A percentile compares a stretch with the other conserved stretches of the same genome.
Evolutionary conservation across 805 yeast genomes (phyloP).

Genomic region (Sungouiella blattae): DNA sequence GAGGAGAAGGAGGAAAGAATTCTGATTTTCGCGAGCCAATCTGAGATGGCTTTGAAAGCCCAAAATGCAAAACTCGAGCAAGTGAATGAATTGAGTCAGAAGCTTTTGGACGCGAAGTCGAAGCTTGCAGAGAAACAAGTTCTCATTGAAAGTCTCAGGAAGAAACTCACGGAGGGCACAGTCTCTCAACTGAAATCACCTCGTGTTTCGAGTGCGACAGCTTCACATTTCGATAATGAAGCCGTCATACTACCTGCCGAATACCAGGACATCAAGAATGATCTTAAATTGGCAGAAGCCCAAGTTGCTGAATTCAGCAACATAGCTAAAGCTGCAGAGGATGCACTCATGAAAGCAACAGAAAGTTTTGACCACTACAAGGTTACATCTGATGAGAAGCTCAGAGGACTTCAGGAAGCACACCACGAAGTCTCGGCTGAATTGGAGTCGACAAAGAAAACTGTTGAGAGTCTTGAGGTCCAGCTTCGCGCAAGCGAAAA

Average conservation of each 20-base stretch:
- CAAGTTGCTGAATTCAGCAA: conserved; percentile 57
- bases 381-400: conserved; percentile 20
- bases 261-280: conserved; percentile 47
- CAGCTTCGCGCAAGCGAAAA: conserved; percentile 5
- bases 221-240: conserved; percentile 1
- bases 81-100: conserved; percentile 51
- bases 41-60: conserved; percentile 51
- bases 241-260: conserved; percentile 20
- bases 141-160: conserved; percentile 35
- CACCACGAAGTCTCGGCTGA: conserved; percentile 20
- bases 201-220: background rate
- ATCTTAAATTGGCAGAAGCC: conserved; percentile 54
- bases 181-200: conserved; percentile 15
- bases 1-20: conserved; percentile 53
- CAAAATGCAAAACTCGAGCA: conserved; percentile 53
- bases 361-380: conserved; percentile 47
- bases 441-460: conserved; percentile 11
- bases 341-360: conserved; percentile 54
- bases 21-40: conserved; percentile 50
- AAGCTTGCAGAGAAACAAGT: conserved; percentile 40
- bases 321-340: conserved; percentile 66
- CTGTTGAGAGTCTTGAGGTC: conserved; percentile 4
- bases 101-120: conserved; percentile 40
- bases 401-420: conserved; percentile 20
- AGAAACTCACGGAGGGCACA: conserved; percentile 25